A percentile compares a stretch with the other conserved stretches of the same genome.
Conservation (phyloP, 2,329 filamentous ascomycete genomes). For the Microdochium paspali region DNA sequence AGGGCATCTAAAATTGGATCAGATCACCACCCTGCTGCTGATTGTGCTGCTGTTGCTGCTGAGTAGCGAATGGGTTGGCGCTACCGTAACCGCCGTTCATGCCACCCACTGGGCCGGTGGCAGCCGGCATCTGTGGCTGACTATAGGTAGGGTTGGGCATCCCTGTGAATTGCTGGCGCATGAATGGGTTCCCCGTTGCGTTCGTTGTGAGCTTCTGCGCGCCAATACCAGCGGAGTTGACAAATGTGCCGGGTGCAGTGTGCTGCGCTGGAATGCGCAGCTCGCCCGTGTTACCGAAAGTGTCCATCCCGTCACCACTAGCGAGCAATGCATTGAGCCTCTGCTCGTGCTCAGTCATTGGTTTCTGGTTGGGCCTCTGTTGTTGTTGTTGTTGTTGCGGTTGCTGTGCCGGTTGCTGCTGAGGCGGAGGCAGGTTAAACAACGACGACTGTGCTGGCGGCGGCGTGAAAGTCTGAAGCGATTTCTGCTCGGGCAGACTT, state of each 20-base stretch:
- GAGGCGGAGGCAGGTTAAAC: constrained; percentile 34
- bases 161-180: constrained; percentile 75
- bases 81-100: constrained; percentile 21
- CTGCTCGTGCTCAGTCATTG: constrained; percentile 54
- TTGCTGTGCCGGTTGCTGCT: constrained; percentile 30
- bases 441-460: constrained; percentile 23
- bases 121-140: constrained; percentile 38
- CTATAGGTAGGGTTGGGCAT: constrained; percentile 53
- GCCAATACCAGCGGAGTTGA: constrained; percentile 89
- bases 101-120: constrained; percentile 46
- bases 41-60: constrained; percentile 37
- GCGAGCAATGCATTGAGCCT: constrained; percentile 81
- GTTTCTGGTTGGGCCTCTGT: constrained; percentile 40
- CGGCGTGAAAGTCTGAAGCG: constrained; percentile 43
- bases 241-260: constrained; percentile 89
- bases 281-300: constrained; percentile 94
- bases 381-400: constrained; percentile 35
- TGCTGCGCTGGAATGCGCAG: constrained; percentile 93
- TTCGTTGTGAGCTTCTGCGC: constrained; percentile 58
- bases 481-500: constrained; percentile 70
- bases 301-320: constrained; percentile 87
- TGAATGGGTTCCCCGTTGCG: constrained; percentile 81
- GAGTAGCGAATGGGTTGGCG: constrained; percentile 47
- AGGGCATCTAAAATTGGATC: constrained; percentile 47
- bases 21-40: constrained; percentile 40